A percentile compares a stretch with the other conserved stretches of the same genome.
phyloP scores from a whole-genome alignment of 2,329 filamentous ascomycete genomes.

The Paraphoma chrysanthemicola region DNA sequence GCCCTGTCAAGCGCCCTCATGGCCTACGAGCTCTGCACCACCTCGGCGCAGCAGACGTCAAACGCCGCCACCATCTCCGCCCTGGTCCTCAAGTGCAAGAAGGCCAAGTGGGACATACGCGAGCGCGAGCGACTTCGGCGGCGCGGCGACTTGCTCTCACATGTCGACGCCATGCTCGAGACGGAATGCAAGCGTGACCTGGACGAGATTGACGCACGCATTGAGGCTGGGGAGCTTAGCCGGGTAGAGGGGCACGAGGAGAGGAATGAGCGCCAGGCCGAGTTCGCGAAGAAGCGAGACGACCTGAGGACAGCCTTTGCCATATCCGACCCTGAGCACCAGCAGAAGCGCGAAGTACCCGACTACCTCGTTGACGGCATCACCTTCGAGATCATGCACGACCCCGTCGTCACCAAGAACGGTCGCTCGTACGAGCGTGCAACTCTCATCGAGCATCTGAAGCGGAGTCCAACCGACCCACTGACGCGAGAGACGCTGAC shows the following conservation, averaged over 20 bases:
- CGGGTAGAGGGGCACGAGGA: slow-evolving; percentile 56
- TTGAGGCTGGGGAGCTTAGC: slow-evolving; percentile 47
- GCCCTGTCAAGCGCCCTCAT: slow-evolving; percentile 73
- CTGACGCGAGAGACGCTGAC: slow-evolving; percentile 78
- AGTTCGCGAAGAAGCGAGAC: slow-evolving; percentile 50
- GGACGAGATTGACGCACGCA: slow-evolving; percentile 48
- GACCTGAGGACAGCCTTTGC: slow-evolving; percentile 57
- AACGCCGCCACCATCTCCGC: slow-evolving; percentile 74
- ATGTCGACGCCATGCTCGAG: slow-evolving; percentile 59
- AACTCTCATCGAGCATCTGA: slow-evolving; percentile 85
- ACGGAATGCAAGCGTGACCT: slow-evolving; percentile 41
- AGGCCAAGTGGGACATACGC: slow-evolving; percentile 79
- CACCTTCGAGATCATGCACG: slow-evolving; percentile 75
- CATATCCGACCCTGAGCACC: slow-evolving; percentile 53
- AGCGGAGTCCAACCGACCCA: slow-evolving; percentile 77
- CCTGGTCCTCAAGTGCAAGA: slow-evolving; percentile 81
- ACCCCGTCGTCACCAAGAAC: slow-evolving; percentile 75
- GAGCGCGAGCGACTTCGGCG: slow-evolving; percentile 69
- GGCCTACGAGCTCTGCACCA: slow-evolving; percentile 75
- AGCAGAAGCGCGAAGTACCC: slow-evolving; percentile 64
- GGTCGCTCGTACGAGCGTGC: slow-evolving; percentile 90
- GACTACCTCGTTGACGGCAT: slow-evolving; percentile 82
- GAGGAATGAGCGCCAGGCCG: slow-evolving; percentile 52
- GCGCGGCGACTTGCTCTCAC: slow-evolving; percentile 64
- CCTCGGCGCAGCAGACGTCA: slow-evolving; percentile 63